Evolutionary conservation across 2,329 filamentous ascomycete genomes (phyloP).

Genomic region (Grosmannia clavigera): DNA sequence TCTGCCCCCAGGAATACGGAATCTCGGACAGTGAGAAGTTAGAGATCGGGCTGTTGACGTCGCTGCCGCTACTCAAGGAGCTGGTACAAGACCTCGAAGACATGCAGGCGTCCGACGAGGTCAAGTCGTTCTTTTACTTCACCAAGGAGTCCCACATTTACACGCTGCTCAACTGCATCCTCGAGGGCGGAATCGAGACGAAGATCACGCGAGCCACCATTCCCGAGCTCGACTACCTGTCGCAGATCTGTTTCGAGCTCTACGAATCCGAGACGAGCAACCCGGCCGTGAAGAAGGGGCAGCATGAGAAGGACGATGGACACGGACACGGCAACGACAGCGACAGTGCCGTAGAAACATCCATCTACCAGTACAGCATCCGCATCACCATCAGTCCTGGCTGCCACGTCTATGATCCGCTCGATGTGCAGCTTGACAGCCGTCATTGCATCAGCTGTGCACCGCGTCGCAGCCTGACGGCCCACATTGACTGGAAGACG

Average conservation of each 20-base stretch:
- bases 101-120: constrained; percentile 86
- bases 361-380: constrained; percentile 83
- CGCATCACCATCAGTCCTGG: constrained; percentile 92
- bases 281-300: constrained; percentile 11
- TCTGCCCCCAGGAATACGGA: constrained; percentile 95
- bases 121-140: constrained; percentile 97
- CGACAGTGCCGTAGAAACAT: constrained; percentile 30
- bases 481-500: constrained; percentile 89
- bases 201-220: constrained; percentile 95
- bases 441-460: constrained; percentile 94
- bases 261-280: constrained; percentile 82
- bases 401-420: constrained; percentile 89
- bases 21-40: constrained; percentile 93
- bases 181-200: constrained; percentile 91
- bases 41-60: constrained; percentile 94
- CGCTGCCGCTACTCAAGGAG: constrained; percentile 84
- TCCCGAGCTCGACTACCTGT: constrained; percentile 92
- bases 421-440: constrained; percentile 92
- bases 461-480: constrained; percentile 76
- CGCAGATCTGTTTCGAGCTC: constrained; percentile 94
- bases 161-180: constrained; percentile 91
- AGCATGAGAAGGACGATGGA: neutral
- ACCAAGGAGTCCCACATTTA: constrained; percentile 99
- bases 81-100: constrained; percentile 96
- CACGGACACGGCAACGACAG: neutral